Percentiles rank a stretch among this genome's conserved stretches.
These are phyloP conservation scores for Bonia amplexicaulis DNA, from an alignment of 176 grass and related monocot genomes.

Conservation along the genomic window DNA sequence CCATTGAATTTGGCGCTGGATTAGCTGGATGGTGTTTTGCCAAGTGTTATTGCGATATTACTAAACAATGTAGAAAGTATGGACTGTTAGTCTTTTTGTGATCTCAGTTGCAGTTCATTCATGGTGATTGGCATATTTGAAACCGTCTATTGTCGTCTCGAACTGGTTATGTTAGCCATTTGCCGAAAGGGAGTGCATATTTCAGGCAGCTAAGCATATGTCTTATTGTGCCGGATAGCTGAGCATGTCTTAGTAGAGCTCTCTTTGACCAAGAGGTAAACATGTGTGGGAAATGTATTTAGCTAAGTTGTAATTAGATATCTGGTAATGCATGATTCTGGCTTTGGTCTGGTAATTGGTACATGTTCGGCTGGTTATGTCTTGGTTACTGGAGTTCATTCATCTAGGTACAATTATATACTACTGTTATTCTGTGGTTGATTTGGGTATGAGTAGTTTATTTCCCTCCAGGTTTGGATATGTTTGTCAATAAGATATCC, in stretches of 20 bases:
- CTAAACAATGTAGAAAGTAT: not conserved
- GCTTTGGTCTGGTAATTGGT: not conserved
- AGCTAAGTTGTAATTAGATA: not conserved
- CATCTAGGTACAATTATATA: not conserved
- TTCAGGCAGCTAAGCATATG: not conserved
- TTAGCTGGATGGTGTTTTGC: not conserved
- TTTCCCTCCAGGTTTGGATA: not conserved
- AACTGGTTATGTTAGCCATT: not conserved
- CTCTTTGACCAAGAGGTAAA: not conserved
- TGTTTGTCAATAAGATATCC: not conserved
- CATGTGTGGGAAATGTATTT: not conserved
- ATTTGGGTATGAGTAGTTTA: not conserved
- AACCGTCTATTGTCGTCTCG: not conserved
- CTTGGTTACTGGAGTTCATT: not conserved
- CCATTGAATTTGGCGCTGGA: not conserved
- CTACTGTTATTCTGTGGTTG: not conserved
- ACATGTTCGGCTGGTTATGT: not conserved
- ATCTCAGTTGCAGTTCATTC: not conserved
- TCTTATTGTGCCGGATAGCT: not conserved
- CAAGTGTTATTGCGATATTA: not conserved
- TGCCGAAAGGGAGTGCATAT: not conserved
- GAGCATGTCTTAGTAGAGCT: not conserved
- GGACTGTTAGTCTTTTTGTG: not conserved
- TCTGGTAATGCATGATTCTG: not conserved
- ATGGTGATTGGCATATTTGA: not conserved